Evolutionary conservation across 2,329 filamentous ascomycete species (phyloP).

Genomic region (Sphaerulina vaccinii): DNA sequence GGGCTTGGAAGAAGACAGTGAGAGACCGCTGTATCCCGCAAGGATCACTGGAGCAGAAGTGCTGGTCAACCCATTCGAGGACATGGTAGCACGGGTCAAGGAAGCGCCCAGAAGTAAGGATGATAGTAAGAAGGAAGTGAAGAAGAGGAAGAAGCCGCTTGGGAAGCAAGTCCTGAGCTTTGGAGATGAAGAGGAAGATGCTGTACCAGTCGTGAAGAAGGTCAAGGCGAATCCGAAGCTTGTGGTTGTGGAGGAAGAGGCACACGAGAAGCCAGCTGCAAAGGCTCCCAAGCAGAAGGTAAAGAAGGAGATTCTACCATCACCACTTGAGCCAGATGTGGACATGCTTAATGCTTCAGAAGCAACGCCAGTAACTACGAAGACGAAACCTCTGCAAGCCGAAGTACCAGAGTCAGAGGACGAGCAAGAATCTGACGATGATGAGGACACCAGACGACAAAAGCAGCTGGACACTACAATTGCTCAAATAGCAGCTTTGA

Average conservation of each 20-base stretch:
- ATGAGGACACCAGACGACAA: slow-evolving; percentile 19
- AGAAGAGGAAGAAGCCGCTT: slow-evolving; percentile 65
- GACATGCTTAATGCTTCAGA: slow-evolving; percentile 6
- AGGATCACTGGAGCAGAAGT: slow-evolving; percentile 74
- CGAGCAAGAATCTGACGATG: slow-evolving; percentile 24
- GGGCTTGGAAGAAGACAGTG: slow-evolving; percentile 61
- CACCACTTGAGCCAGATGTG: slow-evolving; percentile 16
- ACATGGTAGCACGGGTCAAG: slow-evolving; percentile 69
- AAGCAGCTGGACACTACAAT: slow-evolving; percentile 64
- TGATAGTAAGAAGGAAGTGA: slow-evolving; percentile 55
- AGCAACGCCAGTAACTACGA: not conserved
- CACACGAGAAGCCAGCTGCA: slow-evolving; percentile 27
- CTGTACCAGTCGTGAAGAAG: slow-evolving; percentile 66
- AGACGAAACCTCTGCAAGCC: not conserved
- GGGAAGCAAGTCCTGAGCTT: slow-evolving; percentile 79
- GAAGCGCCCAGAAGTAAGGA: slow-evolving; percentile 53
- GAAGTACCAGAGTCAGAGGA: slow-evolving; percentile 13
- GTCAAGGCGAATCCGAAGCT: slow-evolving; percentile 76
- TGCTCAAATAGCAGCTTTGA: slow-evolving; percentile 75
- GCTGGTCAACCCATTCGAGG: slow-evolving; percentile 76
- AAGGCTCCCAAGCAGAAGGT: slow-evolving; percentile 27
- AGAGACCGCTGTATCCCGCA: slow-evolving; percentile 81
- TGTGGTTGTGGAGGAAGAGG: slow-evolving; percentile 49
- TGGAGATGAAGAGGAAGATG: slow-evolving; percentile 64
- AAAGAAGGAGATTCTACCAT: slow-evolving; percentile 15